These are phyloP conservation scores for Pseudocercospora cruenta DNA, from an alignment of 2,329 filamentous ascomycete genomes.

Conservation along the genomic window DNA sequence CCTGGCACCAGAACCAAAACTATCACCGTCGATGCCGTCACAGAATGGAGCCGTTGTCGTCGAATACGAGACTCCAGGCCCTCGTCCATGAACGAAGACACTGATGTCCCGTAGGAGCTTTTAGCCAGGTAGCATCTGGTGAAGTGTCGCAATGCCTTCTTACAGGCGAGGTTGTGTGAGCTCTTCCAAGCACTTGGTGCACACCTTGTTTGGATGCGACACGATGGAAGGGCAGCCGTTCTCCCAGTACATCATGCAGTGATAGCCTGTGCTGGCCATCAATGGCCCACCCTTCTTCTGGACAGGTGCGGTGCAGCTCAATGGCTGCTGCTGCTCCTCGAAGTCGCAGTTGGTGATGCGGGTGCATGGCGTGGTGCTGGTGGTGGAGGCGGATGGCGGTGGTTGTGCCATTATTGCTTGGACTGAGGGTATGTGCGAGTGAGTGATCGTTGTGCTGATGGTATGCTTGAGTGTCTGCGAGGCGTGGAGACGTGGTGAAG, in stretches of 20 bases:
- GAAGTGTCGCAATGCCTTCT: background rate
- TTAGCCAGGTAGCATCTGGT: background rate
- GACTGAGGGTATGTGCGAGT: background rate
- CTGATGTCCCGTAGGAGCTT: background rate
- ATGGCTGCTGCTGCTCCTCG: background rate
- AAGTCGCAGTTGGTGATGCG: background rate
- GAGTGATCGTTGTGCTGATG: background rate
- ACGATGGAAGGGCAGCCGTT: background rate
- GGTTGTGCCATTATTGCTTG: background rate
- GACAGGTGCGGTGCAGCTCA: background rate
- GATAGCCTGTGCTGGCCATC: background rate
- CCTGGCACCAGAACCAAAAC: background rate
- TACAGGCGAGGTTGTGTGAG: background rate
- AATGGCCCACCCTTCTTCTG: background rate
- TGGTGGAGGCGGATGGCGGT: background rate
- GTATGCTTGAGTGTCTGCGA: background rate
- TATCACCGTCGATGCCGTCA: no score
- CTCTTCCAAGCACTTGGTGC: background rate
- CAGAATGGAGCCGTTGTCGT: background rate
- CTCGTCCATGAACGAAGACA: background rate
- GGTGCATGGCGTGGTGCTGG: background rate
- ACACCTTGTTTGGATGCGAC: background rate
- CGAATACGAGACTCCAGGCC: background rate
- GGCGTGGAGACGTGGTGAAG: background rate
- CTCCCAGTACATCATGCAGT: background rate